Evolutionary conservation across 768 basidiomycete genomes (phyloP).

Genomic region (Lyophyllum semitale): DNA sequence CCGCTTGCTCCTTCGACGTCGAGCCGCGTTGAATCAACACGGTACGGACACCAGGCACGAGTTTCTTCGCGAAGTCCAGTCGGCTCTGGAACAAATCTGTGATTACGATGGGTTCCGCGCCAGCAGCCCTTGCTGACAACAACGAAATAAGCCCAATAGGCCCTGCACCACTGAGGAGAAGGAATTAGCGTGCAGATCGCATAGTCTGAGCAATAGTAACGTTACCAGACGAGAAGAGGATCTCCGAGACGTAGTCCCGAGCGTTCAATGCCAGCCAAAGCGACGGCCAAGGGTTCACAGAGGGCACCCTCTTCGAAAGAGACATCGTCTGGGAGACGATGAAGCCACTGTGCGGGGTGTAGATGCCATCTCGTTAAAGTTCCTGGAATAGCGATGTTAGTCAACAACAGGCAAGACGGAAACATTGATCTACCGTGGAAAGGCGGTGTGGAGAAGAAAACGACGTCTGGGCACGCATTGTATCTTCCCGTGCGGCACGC

Average conservation of each 20-base stretch:
- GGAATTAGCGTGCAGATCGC: neutral
- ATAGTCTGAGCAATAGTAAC: neutral
- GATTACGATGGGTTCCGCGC: conserved; percentile 70
- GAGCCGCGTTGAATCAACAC: conserved; percentile 52
- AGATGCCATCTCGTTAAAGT: conserved; percentile 68
- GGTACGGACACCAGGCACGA: conserved; percentile 60
- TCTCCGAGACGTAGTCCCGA: conserved; percentile 67
- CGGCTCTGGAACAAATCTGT: conserved; percentile 69
- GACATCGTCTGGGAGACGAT: conserved; percentile 60
- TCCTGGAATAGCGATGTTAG: conserved; percentile 33
- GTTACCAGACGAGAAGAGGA: conserved; percentile 60
- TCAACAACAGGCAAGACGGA: neutral
- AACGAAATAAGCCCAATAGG: conserved; percentile 67
- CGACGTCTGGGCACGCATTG: conserved; percentile 60
- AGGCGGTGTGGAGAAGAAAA: conserved; percentile 74
- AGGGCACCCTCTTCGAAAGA: conserved; percentile 70
- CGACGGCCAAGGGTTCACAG: conserved; percentile 69
- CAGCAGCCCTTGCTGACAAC: conserved; percentile 65
- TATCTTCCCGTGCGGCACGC: conserved; percentile 65
- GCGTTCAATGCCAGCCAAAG: conserved; percentile 68
- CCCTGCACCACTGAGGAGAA: conserved; percentile 54
- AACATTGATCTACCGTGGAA: conserved; percentile 49
- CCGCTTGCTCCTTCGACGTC: conserved; percentile 51
- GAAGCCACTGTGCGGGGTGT: conserved; percentile 69
- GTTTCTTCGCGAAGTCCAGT: conserved; percentile 63